These are phyloP conservation scores for Pholiota conissans DNA, from an alignment of 768 basidiomycete genomes.

Conservation along the genomic window DNA sequence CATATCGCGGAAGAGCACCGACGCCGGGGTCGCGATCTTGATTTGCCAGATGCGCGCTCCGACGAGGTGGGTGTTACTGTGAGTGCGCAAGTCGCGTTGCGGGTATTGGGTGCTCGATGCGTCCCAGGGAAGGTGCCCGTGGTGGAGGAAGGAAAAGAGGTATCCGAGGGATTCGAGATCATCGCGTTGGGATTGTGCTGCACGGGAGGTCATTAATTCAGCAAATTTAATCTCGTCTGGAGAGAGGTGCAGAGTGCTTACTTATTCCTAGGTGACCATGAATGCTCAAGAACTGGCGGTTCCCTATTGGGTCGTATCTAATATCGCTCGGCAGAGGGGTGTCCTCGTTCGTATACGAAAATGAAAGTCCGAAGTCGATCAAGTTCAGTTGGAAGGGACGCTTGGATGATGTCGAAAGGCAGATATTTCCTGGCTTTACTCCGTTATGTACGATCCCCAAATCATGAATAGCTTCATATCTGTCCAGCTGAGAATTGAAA, in stretches of 20 bases:
- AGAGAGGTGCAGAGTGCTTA: slow-evolving; percentile 8
- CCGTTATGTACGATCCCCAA: slow-evolving; percentile 30
- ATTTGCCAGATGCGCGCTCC: slow-evolving; percentile 21
- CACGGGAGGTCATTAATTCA: too few relatives aligned
- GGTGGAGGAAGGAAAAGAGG: slow-evolving; percentile 31
- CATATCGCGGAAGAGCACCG: slow-evolving; percentile 27
- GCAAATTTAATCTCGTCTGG: too few relatives aligned
- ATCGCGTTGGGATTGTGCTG: slow-evolving; percentile 35
- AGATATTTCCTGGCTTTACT: slow-evolving; percentile 32
- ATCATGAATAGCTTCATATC: slow-evolving; percentile 25
- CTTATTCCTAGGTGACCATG: slow-evolving; percentile 32
- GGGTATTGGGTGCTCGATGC: neutral
- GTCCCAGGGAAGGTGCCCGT: slow-evolving; percentile 32
- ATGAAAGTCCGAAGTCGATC: slow-evolving; percentile 31
- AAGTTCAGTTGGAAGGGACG: slow-evolving; percentile 11
- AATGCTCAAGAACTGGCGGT: slow-evolving; percentile 29
- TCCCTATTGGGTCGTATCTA: slow-evolving; percentile 18
- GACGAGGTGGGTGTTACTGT: neutral
- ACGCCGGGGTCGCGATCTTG: slow-evolving; percentile 28
- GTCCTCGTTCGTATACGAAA: slow-evolving; percentile 10
- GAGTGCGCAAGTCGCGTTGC: neutral
- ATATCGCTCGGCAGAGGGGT: neutral
- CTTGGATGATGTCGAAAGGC: slow-evolving; percentile 11
- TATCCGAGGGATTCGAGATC: slow-evolving; percentile 37
- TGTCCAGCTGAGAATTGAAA: slow-evolving; percentile 21